Evolutionary conservation across 129 eudicot genomes (phyloP), one percentile per base, ranked within the genome.

Genomic region (sunflower (Helianthus annuus)): DNA sequence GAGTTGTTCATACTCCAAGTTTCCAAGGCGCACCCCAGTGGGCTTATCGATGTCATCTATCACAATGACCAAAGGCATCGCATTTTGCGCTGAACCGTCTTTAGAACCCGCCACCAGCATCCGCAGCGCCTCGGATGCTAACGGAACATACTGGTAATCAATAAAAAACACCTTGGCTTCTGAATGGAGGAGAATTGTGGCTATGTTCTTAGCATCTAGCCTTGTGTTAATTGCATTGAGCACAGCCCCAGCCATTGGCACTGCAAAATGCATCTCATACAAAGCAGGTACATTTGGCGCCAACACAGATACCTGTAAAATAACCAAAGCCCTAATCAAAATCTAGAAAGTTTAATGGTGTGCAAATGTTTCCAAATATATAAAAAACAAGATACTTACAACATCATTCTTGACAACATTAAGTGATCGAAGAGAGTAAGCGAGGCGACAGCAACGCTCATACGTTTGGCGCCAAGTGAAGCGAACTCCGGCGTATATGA

Each of bases 201-300:
- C 88, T 6, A 90, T 70, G 70, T 79, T 90, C n/a, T 69, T 79
- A 32, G 89, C 86, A 64, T 87, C 86, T 1, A 90, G 87, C 72
- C 94, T 68, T 5, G 91, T 83, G 74, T 90, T 90, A 46, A 90
- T 83, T 4, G 97, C 72, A 40, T 87, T 90, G 22, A 90, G 94
- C 34, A 90, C 92, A 0, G 85, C 96, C 24, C 96, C 96, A 0
- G 22, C 22, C 22, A 19, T 19, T 19, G 22, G 22, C 22, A 19
- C 22, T 19, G 22, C 22, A 19, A 0, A 89, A 63, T 89, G 96
- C 87, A 86, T 79, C 81, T 90, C 96, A 49, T 85, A 90, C 65
- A 87, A 14, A 14, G 96, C 96, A 4, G 96, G 94, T n/a, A 82
- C 58, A 14, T 90, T 90, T 27, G 96, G 96, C 7, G 96, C 91